These are phyloP conservation scores for Maudiozyma barnettii DNA, from an alignment of 805 yeast species.

Conservation along the genomic window DNA sequence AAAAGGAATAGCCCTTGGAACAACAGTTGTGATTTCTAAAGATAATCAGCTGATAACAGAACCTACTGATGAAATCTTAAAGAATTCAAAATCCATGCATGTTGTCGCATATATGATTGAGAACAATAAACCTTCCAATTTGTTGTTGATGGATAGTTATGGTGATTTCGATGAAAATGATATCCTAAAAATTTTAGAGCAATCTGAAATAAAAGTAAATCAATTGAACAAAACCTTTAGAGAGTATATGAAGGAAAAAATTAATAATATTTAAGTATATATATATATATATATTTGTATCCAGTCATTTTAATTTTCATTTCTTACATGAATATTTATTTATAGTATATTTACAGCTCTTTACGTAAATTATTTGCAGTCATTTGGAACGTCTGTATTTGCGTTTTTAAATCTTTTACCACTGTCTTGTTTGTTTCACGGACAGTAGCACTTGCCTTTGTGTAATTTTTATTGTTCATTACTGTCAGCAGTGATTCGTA, in stretches of 20 bases:
- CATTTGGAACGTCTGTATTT: slow-evolving; percentile 75
- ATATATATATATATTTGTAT: not conserved
- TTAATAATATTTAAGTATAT: slow-evolving; percentile 16
- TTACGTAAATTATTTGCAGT: slow-evolving; percentile 56
- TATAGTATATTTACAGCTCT: slow-evolving; percentile 1
- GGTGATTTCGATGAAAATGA: slow-evolving; percentile 58
- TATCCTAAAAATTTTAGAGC: slow-evolving; percentile 43
- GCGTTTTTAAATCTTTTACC: slow-evolving; percentile 64
- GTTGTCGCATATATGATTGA: slow-evolving; percentile 49
- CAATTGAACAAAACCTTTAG: slow-evolving; percentile 38
- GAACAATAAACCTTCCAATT: slow-evolving; percentile 36
- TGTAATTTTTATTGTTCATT: slow-evolving; percentile 61
- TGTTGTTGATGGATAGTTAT: slow-evolving; percentile 61
- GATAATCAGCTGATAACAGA: slow-evolving; percentile 28
- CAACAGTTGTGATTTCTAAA: slow-evolving; percentile 35
- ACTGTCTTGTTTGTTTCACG: slow-evolving; percentile 44
- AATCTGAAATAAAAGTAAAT: slow-evolving; percentile 41
- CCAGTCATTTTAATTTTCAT: not conserved
- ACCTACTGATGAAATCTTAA: slow-evolving; percentile 41
- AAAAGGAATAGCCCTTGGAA: slow-evolving; percentile 50
- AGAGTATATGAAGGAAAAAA: slow-evolving; percentile 37
- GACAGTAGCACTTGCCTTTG: slow-evolving; percentile 45
- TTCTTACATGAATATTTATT: not conserved
- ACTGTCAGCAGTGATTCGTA: slow-evolving; percentile 56
- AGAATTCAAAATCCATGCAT: slow-evolving; percentile 48